Evolutionary conservation across 1,284 basidiomycete species (phyloP).

Genomic region (Pyrrhoderma noxium): DNA sequence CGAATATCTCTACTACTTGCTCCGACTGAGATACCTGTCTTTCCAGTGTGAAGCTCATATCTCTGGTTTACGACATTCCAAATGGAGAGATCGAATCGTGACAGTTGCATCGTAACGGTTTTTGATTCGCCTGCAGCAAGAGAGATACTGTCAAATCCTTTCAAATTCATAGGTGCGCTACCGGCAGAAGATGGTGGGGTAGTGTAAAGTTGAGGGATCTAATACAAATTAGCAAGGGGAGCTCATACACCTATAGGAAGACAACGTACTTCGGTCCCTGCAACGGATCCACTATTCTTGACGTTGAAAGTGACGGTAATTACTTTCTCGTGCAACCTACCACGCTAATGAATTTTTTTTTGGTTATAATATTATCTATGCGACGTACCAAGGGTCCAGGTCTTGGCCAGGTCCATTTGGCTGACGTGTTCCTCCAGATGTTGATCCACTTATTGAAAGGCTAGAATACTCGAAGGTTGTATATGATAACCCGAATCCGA

Average conservation of each 20-base stretch:
- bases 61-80: constrained; percentile 49
- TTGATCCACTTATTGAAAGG: constrained; percentile 31
- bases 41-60: constrained; percentile 39
- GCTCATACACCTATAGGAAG: neutral
- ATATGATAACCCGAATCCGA: constrained; percentile 83
- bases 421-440: constrained; percentile 25
- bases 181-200: constrained; percentile 48
- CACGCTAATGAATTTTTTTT: neutral
- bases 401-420: constrained; percentile 25
- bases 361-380: neutral
- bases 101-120: constrained; percentile 47
- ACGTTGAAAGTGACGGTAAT: constrained; percentile 29
- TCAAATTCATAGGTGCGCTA: constrained; percentile 55
- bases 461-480: constrained; percentile 66
- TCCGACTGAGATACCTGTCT: constrained; percentile 40
- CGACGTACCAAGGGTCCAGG: constrained; percentile 27
- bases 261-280: constrained; percentile 29
- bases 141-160: constrained; percentile 57
- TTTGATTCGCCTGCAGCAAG: constrained; percentile 40
- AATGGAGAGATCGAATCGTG: constrained; percentile 55
- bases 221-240: constrained; percentile 1
- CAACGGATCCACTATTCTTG: constrained; percentile 29
- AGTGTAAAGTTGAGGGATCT: constrained; percentile 64
- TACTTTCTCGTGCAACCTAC: constrained; percentile 28
- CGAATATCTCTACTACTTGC: constrained; percentile 46